phyloP scores from a whole-genome alignment of 352 stramenopile genomes.

The Phytophthora agathidicida region DNA sequence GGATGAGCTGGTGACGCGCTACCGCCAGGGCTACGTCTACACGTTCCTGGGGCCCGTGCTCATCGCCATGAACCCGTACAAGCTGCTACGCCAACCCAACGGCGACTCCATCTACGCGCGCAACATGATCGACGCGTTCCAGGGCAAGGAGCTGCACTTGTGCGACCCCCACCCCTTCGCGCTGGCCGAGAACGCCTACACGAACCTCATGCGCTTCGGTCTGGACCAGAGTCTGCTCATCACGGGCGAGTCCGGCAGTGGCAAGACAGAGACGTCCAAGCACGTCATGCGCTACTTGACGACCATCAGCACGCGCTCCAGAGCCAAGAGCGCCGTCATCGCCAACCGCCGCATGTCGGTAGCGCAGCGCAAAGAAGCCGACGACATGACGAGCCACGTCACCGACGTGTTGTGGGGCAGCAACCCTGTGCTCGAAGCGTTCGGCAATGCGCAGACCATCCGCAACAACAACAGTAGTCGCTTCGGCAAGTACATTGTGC shows the following conservation, averaged over 20 bases:
- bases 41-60: slow-evolving; percentile 92
- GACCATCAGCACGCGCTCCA: slow-evolving; percentile 73
- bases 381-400: slow-evolving; percentile 74
- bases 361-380: slow-evolving; percentile 71
- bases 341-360: slow-evolving; percentile 82
- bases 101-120: slow-evolving; percentile 79
- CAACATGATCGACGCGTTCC: slow-evolving; percentile 82
- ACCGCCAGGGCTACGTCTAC: slow-evolving; percentile 87
- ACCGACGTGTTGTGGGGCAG: slow-evolving; percentile 81
- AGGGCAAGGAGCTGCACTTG: slow-evolving; percentile 82
- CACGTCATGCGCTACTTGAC: slow-evolving; percentile 96
- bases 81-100: slow-evolving; percentile 70
- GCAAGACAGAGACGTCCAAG: slow-evolving; percentile 97
- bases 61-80: slow-evolving; percentile 92
- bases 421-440: slow-evolving; percentile 86
- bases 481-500: slow-evolving; percentile 90
- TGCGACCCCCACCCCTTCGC: slow-evolving; percentile 86
- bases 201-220: slow-evolving; percentile 88
- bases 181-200: slow-evolving; percentile 88
- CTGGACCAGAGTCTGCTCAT: slow-evolving; percentile 88
- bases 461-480: slow-evolving; percentile 89
- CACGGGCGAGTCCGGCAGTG: slow-evolving; percentile 86
- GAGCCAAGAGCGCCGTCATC: slow-evolving; percentile 73
- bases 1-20: slow-evolving; percentile 79
- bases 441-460: slow-evolving; percentile 88